A percentile compares a stretch with the other conserved stretches of the same genome.
Conservation (phyloP, 2,329 filamentous ascomycete genomes). For the Pseudogymnoascus sp. region DNA sequence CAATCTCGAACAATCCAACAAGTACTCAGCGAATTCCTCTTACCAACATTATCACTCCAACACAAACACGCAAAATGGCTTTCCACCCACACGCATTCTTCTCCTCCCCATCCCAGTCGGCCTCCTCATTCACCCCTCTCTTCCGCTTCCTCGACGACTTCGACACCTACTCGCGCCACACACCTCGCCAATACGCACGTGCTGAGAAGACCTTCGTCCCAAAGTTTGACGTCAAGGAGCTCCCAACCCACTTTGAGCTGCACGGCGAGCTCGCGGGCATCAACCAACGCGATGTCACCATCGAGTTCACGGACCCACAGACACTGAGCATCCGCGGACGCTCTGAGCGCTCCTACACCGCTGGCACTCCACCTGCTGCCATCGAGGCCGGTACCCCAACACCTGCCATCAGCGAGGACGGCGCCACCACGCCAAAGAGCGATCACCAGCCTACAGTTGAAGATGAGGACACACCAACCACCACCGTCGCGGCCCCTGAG, state of each 20-base stretch:
- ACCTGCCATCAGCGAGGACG: constrained; percentile 22
- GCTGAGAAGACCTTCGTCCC: constrained; percentile 54
- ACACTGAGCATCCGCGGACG: constrained; percentile 65
- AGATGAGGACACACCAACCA: constrained; percentile 30
- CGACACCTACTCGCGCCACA: constrained; percentile 44
- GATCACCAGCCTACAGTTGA: constrained; percentile 33
- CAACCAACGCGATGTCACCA: constrained; percentile 62
- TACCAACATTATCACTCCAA: neutral
- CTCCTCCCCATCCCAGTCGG: neutral
- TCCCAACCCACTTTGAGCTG: constrained; percentile 62
- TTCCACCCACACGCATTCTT: neutral
- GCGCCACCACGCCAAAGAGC: constrained; percentile 28
- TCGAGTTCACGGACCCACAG: constrained; percentile 72
- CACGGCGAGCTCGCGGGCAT: constrained; percentile 73
- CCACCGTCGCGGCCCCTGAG: constrained; percentile 15
- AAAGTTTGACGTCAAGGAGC: constrained; percentile 71
- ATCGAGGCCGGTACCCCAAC: constrained; percentile 24
- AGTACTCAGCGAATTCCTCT: neutral
- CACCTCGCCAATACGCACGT: constrained; percentile 17
- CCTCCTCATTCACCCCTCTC: constrained; percentile 44
- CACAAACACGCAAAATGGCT: constrained; percentile 37
- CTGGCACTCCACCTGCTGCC: constrained; percentile 40
- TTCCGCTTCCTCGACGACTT: constrained; percentile 59
- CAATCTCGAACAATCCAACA: neutral
- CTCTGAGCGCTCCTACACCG: constrained; percentile 55